Percentiles rank a stretch among this genome's conserved stretches.
Evolutionary conservation across 768 basidiomycete species (phyloP).

Genomic region (Clitopilus hobsonii): DNA sequence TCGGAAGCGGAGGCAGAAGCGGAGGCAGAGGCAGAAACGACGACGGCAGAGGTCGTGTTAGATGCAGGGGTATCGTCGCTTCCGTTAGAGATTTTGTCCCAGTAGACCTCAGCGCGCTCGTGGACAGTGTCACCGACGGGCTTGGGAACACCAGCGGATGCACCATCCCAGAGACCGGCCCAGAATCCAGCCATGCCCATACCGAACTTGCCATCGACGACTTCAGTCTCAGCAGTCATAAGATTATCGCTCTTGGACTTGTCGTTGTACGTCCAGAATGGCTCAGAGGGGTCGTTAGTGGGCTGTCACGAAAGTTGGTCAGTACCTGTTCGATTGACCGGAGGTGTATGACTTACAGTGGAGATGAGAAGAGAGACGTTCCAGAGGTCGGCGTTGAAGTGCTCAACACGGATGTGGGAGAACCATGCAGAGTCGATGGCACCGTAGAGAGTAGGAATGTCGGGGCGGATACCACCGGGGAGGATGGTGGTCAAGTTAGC

Average conservation of each 20-base stretch:
- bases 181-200: neutral
- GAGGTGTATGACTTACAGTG: slow-evolving; percentile 8
- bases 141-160: neutral
- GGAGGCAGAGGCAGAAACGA: neutral
- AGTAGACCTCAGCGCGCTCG: neutral
- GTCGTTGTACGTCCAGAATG: slow-evolving; percentile 16
- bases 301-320: slow-evolving; percentile 6
- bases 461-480: slow-evolving; percentile 13
- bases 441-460: slow-evolving; percentile 17
- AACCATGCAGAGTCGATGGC: slow-evolving; percentile 13
- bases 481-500: slow-evolving; percentile 14
- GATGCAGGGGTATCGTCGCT: no score
- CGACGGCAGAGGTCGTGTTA: neutral
- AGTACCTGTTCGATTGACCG: neutral
- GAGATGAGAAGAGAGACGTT: slow-evolving; percentile 12
- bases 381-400: slow-evolving; percentile 19
- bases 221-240: slow-evolving; percentile 13
- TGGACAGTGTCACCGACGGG: neutral
- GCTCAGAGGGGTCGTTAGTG: slow-evolving; percentile 13
- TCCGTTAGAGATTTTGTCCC: neutral
- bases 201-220: neutral
- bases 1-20: neutral
- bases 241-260: slow-evolving; percentile 6
- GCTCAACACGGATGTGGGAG: slow-evolving; percentile 15
- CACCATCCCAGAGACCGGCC: slow-evolving; percentile 11